These are phyloP conservation scores for Fusarium nodosum DNA, from an alignment of 2,329 filamentous ascomycete genomes.

Conservation along the genomic window DNA sequence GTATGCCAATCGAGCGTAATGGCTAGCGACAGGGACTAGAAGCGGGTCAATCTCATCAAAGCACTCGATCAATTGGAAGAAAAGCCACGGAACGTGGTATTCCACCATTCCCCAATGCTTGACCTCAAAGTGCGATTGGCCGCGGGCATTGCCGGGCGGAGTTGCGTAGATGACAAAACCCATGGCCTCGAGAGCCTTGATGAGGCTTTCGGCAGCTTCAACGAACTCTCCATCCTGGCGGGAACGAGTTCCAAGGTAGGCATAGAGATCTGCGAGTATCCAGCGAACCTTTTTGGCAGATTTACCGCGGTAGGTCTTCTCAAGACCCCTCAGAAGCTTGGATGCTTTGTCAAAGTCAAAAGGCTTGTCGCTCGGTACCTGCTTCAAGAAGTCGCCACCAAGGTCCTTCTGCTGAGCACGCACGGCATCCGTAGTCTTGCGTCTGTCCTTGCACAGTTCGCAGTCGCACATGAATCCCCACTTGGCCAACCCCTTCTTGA, in stretches of 20 bases:
- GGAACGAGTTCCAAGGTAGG: background rate
- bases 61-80: background rate
- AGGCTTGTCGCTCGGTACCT: background rate
- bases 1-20: background rate
- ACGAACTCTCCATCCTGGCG: background rate
- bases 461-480: slow-evolving; percentile 62
- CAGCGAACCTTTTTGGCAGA: slow-evolving; percentile 1
- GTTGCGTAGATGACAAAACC: background rate
- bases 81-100: background rate
- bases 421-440: background rate
- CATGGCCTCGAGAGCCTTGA: slow-evolving; percentile 1
- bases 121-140: background rate
- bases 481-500: slow-evolving; percentile 47
- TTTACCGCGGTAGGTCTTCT: slow-evolving; percentile 5
- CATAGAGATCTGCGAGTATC: background rate
- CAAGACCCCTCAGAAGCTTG: background rate
- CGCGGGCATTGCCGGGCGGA: background rate
- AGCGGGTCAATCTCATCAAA: background rate
- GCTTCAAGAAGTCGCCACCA: background rate
- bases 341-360: background rate
- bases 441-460: slow-evolving; percentile 51
- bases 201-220: background rate
- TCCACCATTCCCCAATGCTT: slow-evolving; percentile 12
- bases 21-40: accelerated
- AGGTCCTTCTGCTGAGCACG: background rate